Evolutionary conservation across 768 basidiomycete genomes (phyloP).

Genomic region (Calocera viscosa): DNA sequence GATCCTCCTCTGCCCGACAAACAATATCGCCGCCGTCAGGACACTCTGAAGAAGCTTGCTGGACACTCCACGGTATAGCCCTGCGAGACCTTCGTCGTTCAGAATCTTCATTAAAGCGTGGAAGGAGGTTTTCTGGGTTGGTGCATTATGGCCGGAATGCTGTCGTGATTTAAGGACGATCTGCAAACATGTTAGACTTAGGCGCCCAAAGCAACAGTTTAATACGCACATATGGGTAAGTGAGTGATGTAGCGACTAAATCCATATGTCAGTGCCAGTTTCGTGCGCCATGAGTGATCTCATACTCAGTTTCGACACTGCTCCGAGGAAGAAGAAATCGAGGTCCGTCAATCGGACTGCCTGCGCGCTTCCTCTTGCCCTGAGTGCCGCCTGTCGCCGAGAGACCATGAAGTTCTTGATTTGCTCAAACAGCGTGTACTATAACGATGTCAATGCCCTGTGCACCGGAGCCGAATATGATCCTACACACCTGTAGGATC

Average conservation of each 20-base stretch:
- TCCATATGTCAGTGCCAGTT: too few relatives aligned
- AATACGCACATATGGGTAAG: slow-evolving; percentile 60
- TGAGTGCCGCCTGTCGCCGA: slow-evolving; percentile 43
- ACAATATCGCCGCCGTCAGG: slow-evolving; percentile 85
- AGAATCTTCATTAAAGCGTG: slow-evolving; percentile 70
- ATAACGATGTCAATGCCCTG: too few relatives aligned
- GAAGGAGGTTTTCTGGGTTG: slow-evolving; percentile 60
- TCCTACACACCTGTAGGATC: slow-evolving; percentile 53
- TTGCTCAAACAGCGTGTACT: slow-evolving; percentile 93
- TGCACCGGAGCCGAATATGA: too few relatives aligned
- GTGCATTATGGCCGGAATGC: slow-evolving; percentile 58
- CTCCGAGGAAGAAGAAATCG: slow-evolving; percentile 93
- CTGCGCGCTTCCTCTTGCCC: slow-evolving; percentile 34
- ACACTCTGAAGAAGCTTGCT: slow-evolving; percentile 88
- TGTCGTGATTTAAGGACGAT: slow-evolving; percentile 62
- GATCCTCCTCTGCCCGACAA: slow-evolving; percentile 68
- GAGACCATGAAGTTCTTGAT: slow-evolving; percentile 72
- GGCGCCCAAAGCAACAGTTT: neutral
- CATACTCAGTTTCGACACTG: slow-evolving; percentile 65
- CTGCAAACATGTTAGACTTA: neutral
- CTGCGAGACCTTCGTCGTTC: slow-evolving; percentile 63
- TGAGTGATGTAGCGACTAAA: slow-evolving; percentile 40
- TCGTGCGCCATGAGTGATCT: neutral
- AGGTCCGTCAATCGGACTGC: slow-evolving; percentile 51
- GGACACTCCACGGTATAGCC: slow-evolving; percentile 74